Conservation (phyloP, 768 basidiomycete species). For the Collybiopsis luxurians region DNA sequence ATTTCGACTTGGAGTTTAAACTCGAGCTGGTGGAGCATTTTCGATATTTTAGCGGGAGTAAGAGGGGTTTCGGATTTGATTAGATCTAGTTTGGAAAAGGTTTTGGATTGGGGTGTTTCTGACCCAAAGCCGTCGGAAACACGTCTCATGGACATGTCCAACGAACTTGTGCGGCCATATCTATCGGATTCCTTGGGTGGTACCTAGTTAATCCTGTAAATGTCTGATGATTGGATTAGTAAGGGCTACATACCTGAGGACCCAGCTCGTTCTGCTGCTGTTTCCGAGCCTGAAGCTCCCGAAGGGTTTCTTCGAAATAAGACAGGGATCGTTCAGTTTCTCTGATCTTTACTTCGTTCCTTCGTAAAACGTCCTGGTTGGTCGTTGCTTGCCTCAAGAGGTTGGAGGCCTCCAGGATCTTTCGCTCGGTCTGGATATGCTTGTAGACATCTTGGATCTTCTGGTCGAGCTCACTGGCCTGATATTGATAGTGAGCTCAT, state of each 20-base stretch:
- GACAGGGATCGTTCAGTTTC: slow-evolving; percentile 81
- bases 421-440: slow-evolving; percentile 90
- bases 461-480: slow-evolving; percentile 76
- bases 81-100: slow-evolving; percentile 85
- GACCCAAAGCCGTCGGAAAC: slow-evolving; percentile 27
- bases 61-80: slow-evolving; percentile 98
- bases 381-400: slow-evolving; percentile 76
- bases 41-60: slow-evolving; percentile 93
- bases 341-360: slow-evolving; percentile 81
- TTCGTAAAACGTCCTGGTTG: slow-evolving; percentile 82
- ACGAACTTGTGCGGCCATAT: slow-evolving; percentile 26
- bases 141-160: not conserved
- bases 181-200: slow-evolving; percentile 52
- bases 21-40: slow-evolving; percentile 97
- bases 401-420: slow-evolving; percentile 84
- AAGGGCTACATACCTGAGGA: slow-evolving; percentile 37
- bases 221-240: no score
- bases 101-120: slow-evolving; percentile 45
- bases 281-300: slow-evolving; percentile 79
- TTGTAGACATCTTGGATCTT: slow-evolving; percentile 90
- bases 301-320: slow-evolving; percentile 85
- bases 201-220: slow-evolving; percentile 39
- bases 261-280: slow-evolving; percentile 57
- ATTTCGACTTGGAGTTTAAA: slow-evolving; percentile 98
- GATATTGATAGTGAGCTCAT: slow-evolving; percentile 15